These are phyloP conservation scores for Oryza longistaminata DNA, from an alignment of 176 grass and related monocot species.

Conservation along the genomic window DNA sequence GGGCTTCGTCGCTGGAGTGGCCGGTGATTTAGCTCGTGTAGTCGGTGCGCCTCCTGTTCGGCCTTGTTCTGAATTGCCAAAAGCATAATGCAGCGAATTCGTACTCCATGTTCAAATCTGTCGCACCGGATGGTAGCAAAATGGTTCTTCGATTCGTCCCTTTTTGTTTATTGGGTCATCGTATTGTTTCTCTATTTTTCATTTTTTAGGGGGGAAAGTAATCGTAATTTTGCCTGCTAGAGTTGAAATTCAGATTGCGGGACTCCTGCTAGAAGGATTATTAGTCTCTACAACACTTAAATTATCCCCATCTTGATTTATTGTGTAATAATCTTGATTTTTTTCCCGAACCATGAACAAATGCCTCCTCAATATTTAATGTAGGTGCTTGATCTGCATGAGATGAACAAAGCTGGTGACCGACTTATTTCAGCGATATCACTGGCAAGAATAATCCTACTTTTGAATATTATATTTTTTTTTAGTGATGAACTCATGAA, in stretches of 20 bases:
- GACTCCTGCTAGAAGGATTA: background rate
- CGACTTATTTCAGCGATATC: slow-evolving; percentile 69
- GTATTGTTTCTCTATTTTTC: background rate
- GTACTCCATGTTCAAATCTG: background rate
- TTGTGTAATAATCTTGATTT: background rate
- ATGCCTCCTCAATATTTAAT: background rate
- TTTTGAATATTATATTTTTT: background rate
- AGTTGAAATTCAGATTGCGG: background rate
- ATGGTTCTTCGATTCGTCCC: background rate
- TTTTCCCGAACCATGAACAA: background rate
- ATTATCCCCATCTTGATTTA: background rate
- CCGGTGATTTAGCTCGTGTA: background rate
- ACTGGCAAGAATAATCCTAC: slow-evolving; percentile 43
- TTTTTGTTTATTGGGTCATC: background rate
- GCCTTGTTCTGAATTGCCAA: no score
- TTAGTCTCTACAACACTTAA: no score
- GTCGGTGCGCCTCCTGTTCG: background rate
- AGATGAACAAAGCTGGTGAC: slow-evolving; percentile 67
- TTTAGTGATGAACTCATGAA: background rate
- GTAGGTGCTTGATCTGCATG: slow-evolving; percentile 79
- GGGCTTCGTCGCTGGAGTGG: background rate
- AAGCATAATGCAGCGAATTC: background rate
- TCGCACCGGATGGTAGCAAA: background rate
- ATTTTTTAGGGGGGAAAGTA: background rate
- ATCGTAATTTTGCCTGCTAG: background rate